Percentiles rank a stretch among this genome's conserved stretches.
phyloP scores from a whole-genome alignment of 805 yeast genomes.

The Ogataea parapolymorpha region DNA sequence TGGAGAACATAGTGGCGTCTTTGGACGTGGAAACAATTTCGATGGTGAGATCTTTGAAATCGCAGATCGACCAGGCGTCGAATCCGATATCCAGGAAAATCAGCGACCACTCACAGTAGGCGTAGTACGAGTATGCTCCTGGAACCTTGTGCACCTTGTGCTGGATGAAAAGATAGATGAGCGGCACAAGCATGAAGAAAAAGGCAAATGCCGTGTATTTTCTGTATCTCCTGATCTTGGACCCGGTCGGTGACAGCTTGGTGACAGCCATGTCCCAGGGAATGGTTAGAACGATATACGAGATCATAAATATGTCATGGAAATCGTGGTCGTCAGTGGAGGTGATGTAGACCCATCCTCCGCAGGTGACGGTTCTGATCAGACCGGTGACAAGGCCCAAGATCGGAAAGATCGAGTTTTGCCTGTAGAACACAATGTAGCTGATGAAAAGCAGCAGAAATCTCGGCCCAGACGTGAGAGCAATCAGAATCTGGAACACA shows the following conservation, averaged over 20 bases:
- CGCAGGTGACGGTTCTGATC: constrained; percentile 90
- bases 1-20: constrained; percentile 24
- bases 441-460: constrained; percentile 59
- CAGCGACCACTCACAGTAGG: constrained; percentile 92
- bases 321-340: constrained; percentile 96
- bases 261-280: constrained; percentile 83
- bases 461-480: constrained; percentile 90
- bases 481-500: constrained; percentile 85
- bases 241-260: constrained; percentile 42
- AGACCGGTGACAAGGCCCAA: constrained; percentile 61
- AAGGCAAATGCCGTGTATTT: constrained; percentile 54
- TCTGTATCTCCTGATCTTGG: constrained; percentile 50
- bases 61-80: constrained; percentile 74
- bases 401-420: constrained; percentile 36
- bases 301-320: constrained; percentile 94
- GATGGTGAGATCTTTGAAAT: constrained; percentile 63
- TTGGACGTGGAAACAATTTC: constrained; percentile 30
- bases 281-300: constrained; percentile 80
- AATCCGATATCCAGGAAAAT: constrained; percentile 80
- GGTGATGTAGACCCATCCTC: constrained; percentile 98
- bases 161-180: constrained; percentile 84
- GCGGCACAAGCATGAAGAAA: constrained; percentile 72
- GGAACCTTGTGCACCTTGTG: constrained; percentile 84
- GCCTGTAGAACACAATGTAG: constrained; percentile 44
- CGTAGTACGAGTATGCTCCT: constrained; percentile 95